These are phyloP conservation scores for Leishmania guyanensis DNA, from an alignment of 208 protist genomes.

Conservation along the genomic window DNA sequence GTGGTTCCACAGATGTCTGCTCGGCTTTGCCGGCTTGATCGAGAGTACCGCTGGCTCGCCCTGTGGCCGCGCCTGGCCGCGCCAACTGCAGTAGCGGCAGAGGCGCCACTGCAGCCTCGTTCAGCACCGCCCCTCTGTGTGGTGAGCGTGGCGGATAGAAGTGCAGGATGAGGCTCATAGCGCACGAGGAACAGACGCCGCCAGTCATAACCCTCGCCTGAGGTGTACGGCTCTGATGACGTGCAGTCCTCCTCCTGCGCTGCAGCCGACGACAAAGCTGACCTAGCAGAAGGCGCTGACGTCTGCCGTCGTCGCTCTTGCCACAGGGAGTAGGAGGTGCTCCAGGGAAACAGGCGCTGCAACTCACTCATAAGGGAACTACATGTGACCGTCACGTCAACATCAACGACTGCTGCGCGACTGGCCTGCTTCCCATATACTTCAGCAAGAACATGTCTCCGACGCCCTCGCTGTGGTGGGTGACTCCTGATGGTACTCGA, in stretches of 20 bases:
- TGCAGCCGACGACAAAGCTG: background rate
- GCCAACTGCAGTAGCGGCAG: background rate
- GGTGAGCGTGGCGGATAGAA: background rate
- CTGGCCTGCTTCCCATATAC: too few relatives aligned
- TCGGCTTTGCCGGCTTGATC: background rate
- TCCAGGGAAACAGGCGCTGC: conserved; percentile 31
- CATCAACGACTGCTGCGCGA: background rate
- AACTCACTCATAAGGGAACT: conserved; percentile 19
- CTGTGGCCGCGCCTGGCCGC: background rate
- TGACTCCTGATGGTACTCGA: background rate
- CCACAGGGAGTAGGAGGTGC: conserved; percentile 4
- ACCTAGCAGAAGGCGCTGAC: background rate
- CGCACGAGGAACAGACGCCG: conserved; percentile 32
- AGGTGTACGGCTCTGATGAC: background rate
- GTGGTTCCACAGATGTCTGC: background rate
- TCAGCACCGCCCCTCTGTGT: background rate
- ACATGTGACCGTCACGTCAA: conserved; percentile 29
- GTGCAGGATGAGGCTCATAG: background rate
- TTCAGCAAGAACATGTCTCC: background rate
- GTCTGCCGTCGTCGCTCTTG: too few relatives aligned
- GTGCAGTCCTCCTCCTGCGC: background rate
- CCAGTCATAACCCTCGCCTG: conserved; percentile 24
- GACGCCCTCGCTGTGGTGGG: background rate
- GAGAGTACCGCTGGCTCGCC: background rate
- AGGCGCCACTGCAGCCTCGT: background rate